Evolutionary conservation across 2,329 filamentous ascomycete species (phyloP), one percentile per base, ranked within the genome.

Genomic region (Trichoderma polysporum): DNA sequence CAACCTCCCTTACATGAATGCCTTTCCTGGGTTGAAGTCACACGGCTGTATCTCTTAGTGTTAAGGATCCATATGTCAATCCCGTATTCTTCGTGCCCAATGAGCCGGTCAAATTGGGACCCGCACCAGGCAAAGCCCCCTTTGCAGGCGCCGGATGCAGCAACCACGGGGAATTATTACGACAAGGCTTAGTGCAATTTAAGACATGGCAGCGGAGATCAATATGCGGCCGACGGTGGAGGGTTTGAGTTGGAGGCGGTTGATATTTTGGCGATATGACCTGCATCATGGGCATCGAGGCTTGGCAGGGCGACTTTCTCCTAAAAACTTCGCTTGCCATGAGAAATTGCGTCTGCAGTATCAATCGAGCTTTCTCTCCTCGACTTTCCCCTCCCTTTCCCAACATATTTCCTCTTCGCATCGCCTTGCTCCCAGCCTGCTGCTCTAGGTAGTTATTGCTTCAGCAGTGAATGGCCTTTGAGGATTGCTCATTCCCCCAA

Each of bases 141-240:
- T 64, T 64, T 54, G 65, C 35, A 29, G 4, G 49, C 17, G 65
- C 65, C 33, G 58, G 49, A 63, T 67, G 37, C 49, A 17, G 17
- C 56, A n/a, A 37, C 27, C n/a, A 39, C 19, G 53, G 33, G 22
- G 53, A 37, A 56, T 33, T 62, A 17, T 27, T 10, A 52, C 39
- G 47, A 53, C 52, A 68, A 62, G 37, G 37, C 29, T n/a, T 37
- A n/a, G 19, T 27, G 33, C 37, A 56, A 64, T 64, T 52, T 56
- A 66, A 68, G 67, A 62, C 67, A 68, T 59, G 45, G 57, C 50
- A 57, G 35, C 39, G 54, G 66, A 54, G 19, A 53, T 63, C 52
- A 53, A 41, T 53, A 37, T 25, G 56, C 49, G 56, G 49, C 63
- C 35, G 56, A 50, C 60, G 52, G 56, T 62, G 62, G 49, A 65